A percentile compares a stretch with the other conserved stretches of the same genome.
These are phyloP conservation scores for Fusarium setosum DNA, from an alignment of 2,329 filamentous ascomycete species.

Conservation along the genomic window DNA sequence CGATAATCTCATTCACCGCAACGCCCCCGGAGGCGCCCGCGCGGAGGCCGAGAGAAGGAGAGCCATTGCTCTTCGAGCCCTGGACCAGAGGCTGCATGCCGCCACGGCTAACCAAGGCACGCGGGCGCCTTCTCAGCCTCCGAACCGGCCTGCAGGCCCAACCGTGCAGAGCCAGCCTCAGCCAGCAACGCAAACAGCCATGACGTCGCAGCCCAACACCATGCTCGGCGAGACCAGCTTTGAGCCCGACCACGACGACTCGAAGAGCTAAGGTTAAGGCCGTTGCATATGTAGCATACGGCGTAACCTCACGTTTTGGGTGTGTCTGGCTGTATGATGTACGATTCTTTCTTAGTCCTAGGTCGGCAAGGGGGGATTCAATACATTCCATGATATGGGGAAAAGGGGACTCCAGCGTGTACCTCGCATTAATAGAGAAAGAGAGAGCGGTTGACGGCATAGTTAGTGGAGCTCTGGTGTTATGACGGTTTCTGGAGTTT, in stretches of 20 bases:
- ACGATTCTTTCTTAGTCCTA: conserved; percentile 17
- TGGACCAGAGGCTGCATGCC: conserved; percentile 93
- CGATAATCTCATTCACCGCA: conserved; percentile 63
- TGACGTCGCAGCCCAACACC: conserved; percentile 64
- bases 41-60: conserved; percentile 93
- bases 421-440: conserved; percentile 25
- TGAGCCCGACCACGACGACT: conserved; percentile 69
- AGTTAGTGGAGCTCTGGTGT: conserved; percentile 33
- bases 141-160: conserved; percentile 60
- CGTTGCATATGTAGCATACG: background rate
- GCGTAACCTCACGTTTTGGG: background rate
- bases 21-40: conserved; percentile 75
- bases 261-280: conserved; percentile 45
- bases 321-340: conserved; percentile 29
- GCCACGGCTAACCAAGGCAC: conserved; percentile 68
- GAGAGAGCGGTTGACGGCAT: conserved; percentile 12
- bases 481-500: conserved; percentile 23
- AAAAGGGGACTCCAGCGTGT: conserved; percentile 9
- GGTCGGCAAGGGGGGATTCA: background rate
- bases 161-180: conserved; percentile 68
- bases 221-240: conserved; percentile 79
- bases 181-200: conserved; percentile 66
- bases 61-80: conserved; percentile 87
- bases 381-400: conserved; percentile 8
- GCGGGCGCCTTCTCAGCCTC: conserved; percentile 46